phyloP scores from a whole-genome alignment of 306 rosid species.

The Cercis canadensis region DNA sequence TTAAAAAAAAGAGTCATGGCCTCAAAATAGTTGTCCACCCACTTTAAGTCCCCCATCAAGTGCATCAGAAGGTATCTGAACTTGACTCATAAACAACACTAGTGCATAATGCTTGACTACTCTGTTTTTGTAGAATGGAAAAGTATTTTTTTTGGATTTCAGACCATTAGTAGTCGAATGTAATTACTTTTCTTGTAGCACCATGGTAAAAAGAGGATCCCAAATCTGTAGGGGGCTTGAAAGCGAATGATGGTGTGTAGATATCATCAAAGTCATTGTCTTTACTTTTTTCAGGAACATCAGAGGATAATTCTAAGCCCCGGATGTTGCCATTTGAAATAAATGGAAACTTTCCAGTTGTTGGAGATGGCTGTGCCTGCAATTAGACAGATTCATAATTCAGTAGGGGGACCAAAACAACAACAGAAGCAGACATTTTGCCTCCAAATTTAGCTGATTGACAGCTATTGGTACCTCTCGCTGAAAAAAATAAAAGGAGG shows the following conservation, averaged over 20 bases:
- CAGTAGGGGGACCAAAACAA: constrained; percentile 29
- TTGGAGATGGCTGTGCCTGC: constrained; percentile 98
- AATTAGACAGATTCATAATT: constrained; percentile 49
- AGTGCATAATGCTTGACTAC: constrained; percentile 19
- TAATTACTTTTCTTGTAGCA: constrained; percentile 72
- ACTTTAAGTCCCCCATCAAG: constrained; percentile 11
- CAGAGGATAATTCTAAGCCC: constrained; percentile 45
- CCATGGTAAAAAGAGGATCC: constrained; percentile 64
- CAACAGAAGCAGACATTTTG: constrained; percentile 13
- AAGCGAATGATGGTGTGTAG: constrained; percentile 66
- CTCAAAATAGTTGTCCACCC: constrained; percentile 17
- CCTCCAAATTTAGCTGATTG: constrained; percentile 13
- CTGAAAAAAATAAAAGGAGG: constrained; percentile 1
- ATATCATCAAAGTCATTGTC: constrained; percentile 53
- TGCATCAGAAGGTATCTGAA: constrained; percentile 28
- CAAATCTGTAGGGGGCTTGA: constrained; percentile 66
- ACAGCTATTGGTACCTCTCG: constrained; percentile 4
- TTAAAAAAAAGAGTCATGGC: constrained; percentile 35
- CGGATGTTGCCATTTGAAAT: constrained; percentile 49
- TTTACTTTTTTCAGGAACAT: constrained; percentile 51
- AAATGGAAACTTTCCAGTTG: constrained; percentile 84
- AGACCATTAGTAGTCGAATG: not conserved
- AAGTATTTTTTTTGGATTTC: too few species aligned
- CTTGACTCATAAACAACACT: constrained; percentile 24
- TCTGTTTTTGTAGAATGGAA: too few species aligned